A percentile compares a stretch with the other conserved stretches of the same genome.
Conservation (phyloP, 2,329 filamentous ascomycete genomes). For the Helminthosporium solani region DNA sequence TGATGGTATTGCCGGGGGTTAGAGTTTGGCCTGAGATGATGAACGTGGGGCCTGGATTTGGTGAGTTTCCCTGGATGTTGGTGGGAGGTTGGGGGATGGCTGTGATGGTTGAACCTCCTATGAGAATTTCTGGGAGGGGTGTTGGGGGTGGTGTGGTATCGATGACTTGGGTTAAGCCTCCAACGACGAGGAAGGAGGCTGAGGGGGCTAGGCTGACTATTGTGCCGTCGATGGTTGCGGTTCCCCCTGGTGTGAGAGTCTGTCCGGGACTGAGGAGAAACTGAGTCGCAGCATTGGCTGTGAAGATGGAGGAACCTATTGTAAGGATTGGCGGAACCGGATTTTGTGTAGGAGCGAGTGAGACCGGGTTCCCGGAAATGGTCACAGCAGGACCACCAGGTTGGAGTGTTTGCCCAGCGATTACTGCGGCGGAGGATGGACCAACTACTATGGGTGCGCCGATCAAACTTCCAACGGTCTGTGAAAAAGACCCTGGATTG, state of each 20-base stretch:
- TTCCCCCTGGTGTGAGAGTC: constrained; percentile 42
- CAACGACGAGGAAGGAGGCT: constrained; percentile 44
- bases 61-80: constrained; percentile 6
- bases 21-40: constrained; percentile 44
- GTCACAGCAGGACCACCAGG: constrained; percentile 39
- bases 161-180: constrained; percentile 39
- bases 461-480: constrained; percentile 29
- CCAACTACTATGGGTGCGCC: constrained; percentile 31
- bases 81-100: constrained; percentile 13
- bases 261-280: constrained; percentile 45
- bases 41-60: constrained; percentile 27
- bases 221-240: constrained; percentile 41
- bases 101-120: constrained; percentile 33
- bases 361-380: constrained; percentile 37
- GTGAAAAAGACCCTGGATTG: constrained; percentile 30
- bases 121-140: constrained; percentile 16
- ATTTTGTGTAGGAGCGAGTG: constrained; percentile 20
- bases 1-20: constrained; percentile 35
- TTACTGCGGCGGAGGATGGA: constrained; percentile 34
- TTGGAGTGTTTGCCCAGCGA: constrained; percentile 38
- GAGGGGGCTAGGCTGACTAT: constrained; percentile 44
- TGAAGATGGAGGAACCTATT: constrained; percentile 43
- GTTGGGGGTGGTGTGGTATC: constrained; percentile 29
- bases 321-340: constrained; percentile 41
- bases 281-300: constrained; percentile 49